Base-by-base conservation (phyloP, 75 land plant species). In the Chamaecyparis obtusa region DNA sequence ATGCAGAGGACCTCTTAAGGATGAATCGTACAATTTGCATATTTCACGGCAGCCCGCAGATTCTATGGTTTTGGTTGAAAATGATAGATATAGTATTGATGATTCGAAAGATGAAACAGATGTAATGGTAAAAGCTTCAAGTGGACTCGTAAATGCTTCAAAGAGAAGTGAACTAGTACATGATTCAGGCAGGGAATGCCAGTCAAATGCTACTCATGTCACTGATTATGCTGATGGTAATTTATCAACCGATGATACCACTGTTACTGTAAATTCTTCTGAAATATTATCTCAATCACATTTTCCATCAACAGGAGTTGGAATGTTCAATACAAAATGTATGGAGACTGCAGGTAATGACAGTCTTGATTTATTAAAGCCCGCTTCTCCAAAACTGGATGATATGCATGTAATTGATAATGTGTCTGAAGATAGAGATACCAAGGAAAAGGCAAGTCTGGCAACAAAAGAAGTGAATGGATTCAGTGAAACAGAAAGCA, bases 361-460 rank as follows among this genome's bases (percentile, higher is more conserved):
- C 9, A 41, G 48, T 79, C 11, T 39, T 37, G 48, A 41, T 79
- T 24, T 79, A 1, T 21, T 79, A 79, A 39, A 79, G n/a, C 48
- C 8, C 43, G 82, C 41, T 79, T 30, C 11, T 72, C n/a, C 2
- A 27, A 80, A 80, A 44, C 49, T 36, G 43, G 37, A 44, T 16
- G n/a, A 41, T 41, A 80, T 27, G 83, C 49, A 81, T 9, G 33
- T n/a, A 44, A 14, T 39, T 81, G 51, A 27, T 44, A 46, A n/a
- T 46, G 46, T 46, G 33, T 81, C n/a, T 81, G 51, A 36, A 81
- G 48, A 24, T 41, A 46, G 6, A 9, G 48, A 80, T 80, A 43
- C 46, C 17, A 80, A 80, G 5, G 83, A 80, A 80, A 80, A 43
- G n/a, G 48, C 9, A 81, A 81, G 10, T 44, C 83, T 81, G 51